A percentile compares a stretch with the other conserved stretches of the same genome.
phyloP scores from a whole-genome alignment of 2,329 filamentous ascomycete genomes.

The Xylaria sp. region DNA sequence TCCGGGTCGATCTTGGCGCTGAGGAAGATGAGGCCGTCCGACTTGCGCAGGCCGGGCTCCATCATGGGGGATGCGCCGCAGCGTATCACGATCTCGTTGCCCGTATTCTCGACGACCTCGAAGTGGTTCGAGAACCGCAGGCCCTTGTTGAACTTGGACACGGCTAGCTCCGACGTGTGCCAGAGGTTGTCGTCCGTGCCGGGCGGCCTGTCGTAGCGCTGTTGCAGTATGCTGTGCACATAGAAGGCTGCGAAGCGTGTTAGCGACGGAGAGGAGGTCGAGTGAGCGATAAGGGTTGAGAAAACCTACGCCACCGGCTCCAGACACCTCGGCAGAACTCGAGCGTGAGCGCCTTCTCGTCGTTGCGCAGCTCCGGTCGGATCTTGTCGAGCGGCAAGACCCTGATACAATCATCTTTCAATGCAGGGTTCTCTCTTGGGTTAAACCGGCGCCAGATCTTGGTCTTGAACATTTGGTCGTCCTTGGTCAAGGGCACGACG shows the following conservation, averaged over 20 bases:
- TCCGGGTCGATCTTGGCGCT: slow-evolving; percentile 48
- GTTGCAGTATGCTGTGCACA: slow-evolving; percentile 48
- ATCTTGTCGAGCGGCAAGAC: slow-evolving; percentile 72
- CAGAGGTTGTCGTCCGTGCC: slow-evolving; percentile 49
- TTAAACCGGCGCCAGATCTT: slow-evolving; percentile 69
- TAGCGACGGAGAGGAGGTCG: not conserved
- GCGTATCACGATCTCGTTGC: slow-evolving; percentile 48
- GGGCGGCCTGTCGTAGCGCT: slow-evolving; percentile 48
- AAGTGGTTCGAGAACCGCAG: slow-evolving; percentile 51
- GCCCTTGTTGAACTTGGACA: slow-evolving; percentile 45
- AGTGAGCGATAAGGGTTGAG: not conserved
- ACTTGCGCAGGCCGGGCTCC: slow-evolving; percentile 45
- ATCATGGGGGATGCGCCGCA: slow-evolving; percentile 49
- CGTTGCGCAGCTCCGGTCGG: slow-evolving; percentile 71
- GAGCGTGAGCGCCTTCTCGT: slow-evolving; percentile 67
- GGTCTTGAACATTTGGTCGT: slow-evolving; percentile 71
- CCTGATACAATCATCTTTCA: slow-evolving; percentile 73
- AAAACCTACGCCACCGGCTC: slow-evolving; percentile 69
- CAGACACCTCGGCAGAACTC: slow-evolving; percentile 76
- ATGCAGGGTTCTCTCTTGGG: slow-evolving; percentile 69
- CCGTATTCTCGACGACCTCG: slow-evolving; percentile 49
- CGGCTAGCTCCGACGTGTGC: slow-evolving; percentile 47
- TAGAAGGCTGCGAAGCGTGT: slow-evolving; percentile 58
- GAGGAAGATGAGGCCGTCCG: slow-evolving; percentile 49
- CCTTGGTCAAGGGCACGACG: slow-evolving; percentile 66